phyloP scores from a whole-genome alignment of 345 rosid genomes.

The Nephelium lappaceum region DNA sequence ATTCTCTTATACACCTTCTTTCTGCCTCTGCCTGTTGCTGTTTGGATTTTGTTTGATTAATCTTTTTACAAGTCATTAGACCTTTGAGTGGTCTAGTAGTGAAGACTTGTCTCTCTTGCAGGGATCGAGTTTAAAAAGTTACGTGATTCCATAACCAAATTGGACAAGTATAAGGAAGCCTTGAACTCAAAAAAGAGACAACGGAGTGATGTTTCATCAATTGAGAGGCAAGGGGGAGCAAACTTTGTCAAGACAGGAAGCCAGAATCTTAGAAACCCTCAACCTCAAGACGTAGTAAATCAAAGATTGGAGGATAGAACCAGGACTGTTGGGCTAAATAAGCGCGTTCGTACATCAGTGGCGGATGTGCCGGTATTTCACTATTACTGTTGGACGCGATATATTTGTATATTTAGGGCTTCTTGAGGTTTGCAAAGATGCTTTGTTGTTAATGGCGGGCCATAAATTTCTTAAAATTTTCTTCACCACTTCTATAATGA shows the following conservation, averaged over 20 bases:
- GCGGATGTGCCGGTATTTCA: constrained; percentile 72
- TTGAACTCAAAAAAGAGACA: constrained; percentile 78
- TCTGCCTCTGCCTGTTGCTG: constrained; percentile 11
- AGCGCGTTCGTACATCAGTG: constrained; percentile 69
- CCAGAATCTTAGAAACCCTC: constrained; percentile 67
- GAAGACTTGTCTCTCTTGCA: constrained; percentile 36
- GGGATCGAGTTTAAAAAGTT: constrained; percentile 74
- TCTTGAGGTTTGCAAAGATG: neutral
- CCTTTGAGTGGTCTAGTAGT: constrained; percentile 14
- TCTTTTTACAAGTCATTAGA: neutral
- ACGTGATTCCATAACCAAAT: constrained; percentile 59
- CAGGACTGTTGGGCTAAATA: constrained; percentile 71
- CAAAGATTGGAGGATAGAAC: constrained; percentile 77
- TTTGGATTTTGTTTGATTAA: neutral
- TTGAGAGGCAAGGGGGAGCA: constrained; percentile 63
- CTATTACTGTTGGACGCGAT: constrained; percentile 20
- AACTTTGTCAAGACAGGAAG: constrained; percentile 58
- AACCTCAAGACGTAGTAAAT: constrained; percentile 49
- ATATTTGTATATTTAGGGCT: constrained; percentile 7
- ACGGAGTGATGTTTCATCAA: constrained; percentile 52
- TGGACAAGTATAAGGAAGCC: constrained; percentile 74
- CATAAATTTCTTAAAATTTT: neutral
- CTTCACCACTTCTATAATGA: neutral
- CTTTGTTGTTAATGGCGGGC: neutral
- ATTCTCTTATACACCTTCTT: neutral